A percentile compares a stretch with the other conserved stretches of the same genome.
Evolutionary conservation across 1,284 basidiomycete genomes (phyloP).

Genomic region (Moesziomyces sp.): DNA sequence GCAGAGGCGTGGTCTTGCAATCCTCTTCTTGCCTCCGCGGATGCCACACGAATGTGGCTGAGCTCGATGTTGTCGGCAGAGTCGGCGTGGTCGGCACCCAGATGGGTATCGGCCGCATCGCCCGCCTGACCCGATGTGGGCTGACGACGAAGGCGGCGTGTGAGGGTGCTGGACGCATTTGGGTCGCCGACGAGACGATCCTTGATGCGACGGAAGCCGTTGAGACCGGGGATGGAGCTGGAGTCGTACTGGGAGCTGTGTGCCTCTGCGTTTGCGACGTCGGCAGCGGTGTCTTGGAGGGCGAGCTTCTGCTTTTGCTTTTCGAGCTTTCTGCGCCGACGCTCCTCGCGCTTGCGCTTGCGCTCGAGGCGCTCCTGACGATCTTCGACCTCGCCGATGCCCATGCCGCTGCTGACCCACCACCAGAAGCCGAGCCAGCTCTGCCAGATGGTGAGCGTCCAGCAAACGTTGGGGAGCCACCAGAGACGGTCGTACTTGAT

Average conservation of each 20-base stretch:
- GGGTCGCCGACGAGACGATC: conserved; percentile 41
- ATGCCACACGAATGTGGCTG: conserved; percentile 27
- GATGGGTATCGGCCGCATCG: conserved; percentile 5
- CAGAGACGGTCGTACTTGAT: conserved; percentile 65
- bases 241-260: conserved; percentile 43
- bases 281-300: conserved; percentile 20
- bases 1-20: conserved; percentile 1
- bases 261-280: conserved; percentile 27
- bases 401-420: conserved; percentile 68
- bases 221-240: conserved; percentile 47
- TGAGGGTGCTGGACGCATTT: conserved; percentile 22
- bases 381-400: conserved; percentile 67
- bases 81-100: conserved; percentile 8
- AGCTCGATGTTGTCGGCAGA: conserved; percentile 41
- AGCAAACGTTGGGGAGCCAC: conserved; percentile 65
- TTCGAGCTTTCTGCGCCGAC: conserved; percentile 44
- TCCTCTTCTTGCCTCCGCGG: conserved; percentile 4
- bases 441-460: conserved; percentile 67
- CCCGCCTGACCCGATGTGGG: conserved; percentile 10
- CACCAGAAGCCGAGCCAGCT: conserved; percentile 68
- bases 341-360: conserved; percentile 52
- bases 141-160: conserved; percentile 33
- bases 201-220: conserved; percentile 46
- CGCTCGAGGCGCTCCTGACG: conserved; percentile 53
- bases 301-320: conserved; percentile 45